Conservation (phyloP, 495 filamentous ascomycete genomes). For the Bathelium albidoporum region DNA sequence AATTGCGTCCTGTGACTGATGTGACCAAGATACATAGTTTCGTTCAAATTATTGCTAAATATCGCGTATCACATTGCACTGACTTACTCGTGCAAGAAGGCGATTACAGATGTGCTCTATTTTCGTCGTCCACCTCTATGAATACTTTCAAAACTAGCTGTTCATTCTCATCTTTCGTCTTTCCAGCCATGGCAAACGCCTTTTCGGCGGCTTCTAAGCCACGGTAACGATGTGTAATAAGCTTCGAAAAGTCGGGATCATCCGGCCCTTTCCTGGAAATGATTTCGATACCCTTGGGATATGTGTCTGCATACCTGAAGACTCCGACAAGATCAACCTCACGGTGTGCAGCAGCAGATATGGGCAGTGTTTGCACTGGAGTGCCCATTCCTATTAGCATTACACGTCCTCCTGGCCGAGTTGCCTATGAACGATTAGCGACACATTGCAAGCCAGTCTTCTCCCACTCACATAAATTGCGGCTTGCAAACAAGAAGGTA, state of each 20-base stretch:
- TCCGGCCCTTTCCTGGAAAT: conserved; percentile 51
- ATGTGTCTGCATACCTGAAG: conserved; percentile 84
- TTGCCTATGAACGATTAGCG: conserved; percentile 31
- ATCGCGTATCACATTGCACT: background rate
- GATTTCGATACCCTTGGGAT: conserved; percentile 68
- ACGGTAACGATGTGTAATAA: conserved; percentile 67
- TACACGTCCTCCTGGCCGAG: conserved; percentile 66
- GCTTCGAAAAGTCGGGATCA: conserved; percentile 51
- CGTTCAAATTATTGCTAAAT: background rate
- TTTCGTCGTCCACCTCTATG: conserved; percentile 42
- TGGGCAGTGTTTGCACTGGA: conserved; percentile 74
- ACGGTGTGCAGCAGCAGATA: conserved; percentile 72
- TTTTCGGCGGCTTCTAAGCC: conserved; percentile 54
- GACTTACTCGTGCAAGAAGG: background rate
- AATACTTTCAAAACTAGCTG: conserved; percentile 79
- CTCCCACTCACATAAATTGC: conserved; percentile 56
- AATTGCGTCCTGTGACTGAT: background rate
- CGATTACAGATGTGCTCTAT: conserved; percentile 9
- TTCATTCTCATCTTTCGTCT: conserved; percentile 64
- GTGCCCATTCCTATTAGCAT: conserved; percentile 93
- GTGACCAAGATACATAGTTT: background rate
- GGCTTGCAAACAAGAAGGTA: conserved; percentile 75
- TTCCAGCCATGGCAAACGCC: conserved; percentile 75
- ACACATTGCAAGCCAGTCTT: background rate
- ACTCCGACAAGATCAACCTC: conserved; percentile 91